phyloP scores from a whole-genome alignment of 2,329 filamentous ascomycete species.

The Claviceps quebecensis region DNA sequence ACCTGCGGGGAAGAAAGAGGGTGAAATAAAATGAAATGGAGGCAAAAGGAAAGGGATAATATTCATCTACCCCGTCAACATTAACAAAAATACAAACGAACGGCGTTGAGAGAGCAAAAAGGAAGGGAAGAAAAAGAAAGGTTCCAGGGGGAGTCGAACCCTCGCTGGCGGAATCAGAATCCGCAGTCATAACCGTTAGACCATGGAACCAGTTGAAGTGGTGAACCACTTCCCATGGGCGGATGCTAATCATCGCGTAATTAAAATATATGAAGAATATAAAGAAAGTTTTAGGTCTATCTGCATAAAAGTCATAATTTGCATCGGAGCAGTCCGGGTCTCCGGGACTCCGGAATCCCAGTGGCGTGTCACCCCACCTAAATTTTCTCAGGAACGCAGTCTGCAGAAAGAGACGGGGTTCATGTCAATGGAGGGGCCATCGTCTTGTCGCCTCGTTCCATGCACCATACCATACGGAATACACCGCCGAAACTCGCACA shows the following conservation, averaged over 20 bases:
- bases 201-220: conserved; percentile 18
- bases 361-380: conserved; percentile 17
- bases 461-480: neutral
- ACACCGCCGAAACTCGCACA: neutral
- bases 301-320: no score
- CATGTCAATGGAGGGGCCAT: conserved; percentile 1
- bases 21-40: no score
- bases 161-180: conserved; percentile 24
- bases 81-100: neutral
- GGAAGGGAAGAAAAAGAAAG: conserved; percentile 11
- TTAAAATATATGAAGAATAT: no score
- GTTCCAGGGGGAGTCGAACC: conserved; percentile 23
- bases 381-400: conserved; percentile 16
- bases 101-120: neutral
- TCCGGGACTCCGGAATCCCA: neutral
- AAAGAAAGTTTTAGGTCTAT: no score
- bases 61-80: no score
- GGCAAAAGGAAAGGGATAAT: no score
- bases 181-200: conserved; percentile 25
- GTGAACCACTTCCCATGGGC: conserved; percentile 15
- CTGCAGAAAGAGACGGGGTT: neutral
- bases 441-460: neutral
- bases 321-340: no score
- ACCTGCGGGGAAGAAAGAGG: neutral
- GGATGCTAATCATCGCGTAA: neutral